Evolutionary conservation across 2,329 filamentous ascomycete genomes (phyloP).

Genomic region (Gnomoniopsis smithogilvyi): DNA sequence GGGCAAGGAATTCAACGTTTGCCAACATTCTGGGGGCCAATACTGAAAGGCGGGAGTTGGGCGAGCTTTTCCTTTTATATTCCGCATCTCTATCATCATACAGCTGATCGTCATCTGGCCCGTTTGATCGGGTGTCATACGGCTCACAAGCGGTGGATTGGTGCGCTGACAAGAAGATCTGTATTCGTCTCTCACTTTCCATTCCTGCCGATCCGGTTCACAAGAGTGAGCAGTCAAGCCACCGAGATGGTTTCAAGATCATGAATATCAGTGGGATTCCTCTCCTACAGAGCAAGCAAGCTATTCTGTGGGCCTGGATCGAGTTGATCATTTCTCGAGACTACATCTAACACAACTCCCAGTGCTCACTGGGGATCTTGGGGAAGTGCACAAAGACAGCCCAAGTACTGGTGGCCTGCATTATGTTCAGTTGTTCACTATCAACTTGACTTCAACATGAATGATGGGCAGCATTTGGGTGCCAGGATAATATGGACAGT

Average conservation of each 20-base stretch:
- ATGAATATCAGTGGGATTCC: neutral
- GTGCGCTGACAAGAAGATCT: neutral
- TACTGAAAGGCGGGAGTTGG: neutral
- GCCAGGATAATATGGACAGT: neutral
- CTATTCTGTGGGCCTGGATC: too few species aligned
- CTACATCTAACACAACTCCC: neutral
- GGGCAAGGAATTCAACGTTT: neutral
- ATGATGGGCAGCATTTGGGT: neutral
- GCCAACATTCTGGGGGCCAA: neutral
- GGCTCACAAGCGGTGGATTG: neutral
- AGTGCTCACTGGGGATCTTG: neutral
- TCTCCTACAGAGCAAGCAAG: neutral
- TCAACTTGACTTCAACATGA: neutral
- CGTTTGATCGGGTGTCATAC: constrained; percentile 13
- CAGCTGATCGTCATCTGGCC: neutral
- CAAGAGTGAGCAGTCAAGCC: neutral
- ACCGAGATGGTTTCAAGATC: neutral
- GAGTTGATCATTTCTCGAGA: too few species aligned
- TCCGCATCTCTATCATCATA: neutral
- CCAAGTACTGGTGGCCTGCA: neutral
- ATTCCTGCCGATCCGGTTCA: neutral
- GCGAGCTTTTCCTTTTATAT: neutral
- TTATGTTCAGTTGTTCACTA: neutral
- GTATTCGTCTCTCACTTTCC: neutral
- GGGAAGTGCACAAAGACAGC: neutral